Base-by-base conservation (phyloP, 805 yeast genomes). In the Maudiozyma barnettii region DNA sequence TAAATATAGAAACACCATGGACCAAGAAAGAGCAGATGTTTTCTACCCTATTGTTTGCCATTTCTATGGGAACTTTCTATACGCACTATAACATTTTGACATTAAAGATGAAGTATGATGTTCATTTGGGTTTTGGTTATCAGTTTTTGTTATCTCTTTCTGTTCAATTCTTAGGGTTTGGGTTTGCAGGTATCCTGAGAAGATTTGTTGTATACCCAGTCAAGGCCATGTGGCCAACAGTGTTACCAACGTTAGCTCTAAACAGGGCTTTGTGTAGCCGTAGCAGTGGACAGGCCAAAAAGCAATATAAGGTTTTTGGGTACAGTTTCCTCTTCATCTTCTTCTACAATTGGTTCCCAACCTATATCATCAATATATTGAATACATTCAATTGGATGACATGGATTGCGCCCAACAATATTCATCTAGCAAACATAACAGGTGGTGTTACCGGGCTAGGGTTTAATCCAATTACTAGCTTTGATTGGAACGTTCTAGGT, bases 1-100 rank as follows among this genome's bases (percentile, higher is more conserved):
- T 80, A 46, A 78, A 78, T 59, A 82, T 82, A 2, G 83, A 85
- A 10, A 38, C 45, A 5, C 82, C 82, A 12, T 82, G 84, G 82
- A 66, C 71, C 26, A 68, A 61, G 51, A 81, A 81, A 57, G 86
- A 81, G 55, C 87, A 81, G 60, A 78, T 79, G 80, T 70, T 82
- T 49, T 69, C 82, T 1, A 76, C 86, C 52, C 51, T 71, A 33
- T 60, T 70, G 45, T 66, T 67, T 46, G 57, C 70, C 23, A 71
- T 71, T 22, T 66, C 70, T n/a, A 59, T 61, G 35, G 63, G 65
- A 18, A 55, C 58, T 21, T 59, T 66, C 44, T 66, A 67, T 44
- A 70, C 68, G 31, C 64, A 64, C 43, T 61, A 60, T 37, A 71
- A 71, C 48, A 64, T 78, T 46, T 46, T 63, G 36, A 59, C 63